Evolutionary conservation across 2,329 filamentous ascomycete species (phyloP).

Genomic region (Penicillium aurantiogriseum): DNA sequence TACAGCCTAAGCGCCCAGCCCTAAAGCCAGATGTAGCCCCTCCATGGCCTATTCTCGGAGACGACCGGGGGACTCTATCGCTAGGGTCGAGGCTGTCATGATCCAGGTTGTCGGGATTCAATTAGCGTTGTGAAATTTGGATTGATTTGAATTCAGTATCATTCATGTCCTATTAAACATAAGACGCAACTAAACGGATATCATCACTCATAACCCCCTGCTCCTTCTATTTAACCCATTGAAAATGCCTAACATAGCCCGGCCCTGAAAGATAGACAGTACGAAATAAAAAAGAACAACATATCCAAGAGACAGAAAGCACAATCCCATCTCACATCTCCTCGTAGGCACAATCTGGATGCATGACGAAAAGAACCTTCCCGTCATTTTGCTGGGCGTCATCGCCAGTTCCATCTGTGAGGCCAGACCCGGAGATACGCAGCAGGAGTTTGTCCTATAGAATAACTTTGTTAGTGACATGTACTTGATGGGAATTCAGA

Average conservation of each 20-base stretch:
- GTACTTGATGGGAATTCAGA: no score
- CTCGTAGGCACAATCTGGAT: conserved; percentile 90
- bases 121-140: no score
- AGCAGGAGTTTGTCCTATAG: conserved; percentile 59
- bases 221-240: conserved; percentile 25
- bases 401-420: conserved; percentile 72
- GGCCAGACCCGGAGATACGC: conserved; percentile 73
- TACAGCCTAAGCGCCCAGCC: no score
- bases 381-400: conserved; percentile 46
- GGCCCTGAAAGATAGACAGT: conserved; percentile 12
- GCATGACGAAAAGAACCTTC: conserved; percentile 76
- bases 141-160: background rate
- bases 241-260: conserved; percentile 24
- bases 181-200: conserved; percentile 24
- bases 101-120: no score
- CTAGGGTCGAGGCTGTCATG: no score
- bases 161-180: conserved; percentile 12
- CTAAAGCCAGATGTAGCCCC: no score
- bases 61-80: no score
- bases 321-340: conserved; percentile 51
- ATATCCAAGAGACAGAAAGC: conserved; percentile 6
- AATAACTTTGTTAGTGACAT: background rate
- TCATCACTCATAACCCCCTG: conserved; percentile 35
- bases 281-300: conserved; percentile 7
- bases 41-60: no score